These are phyloP conservation scores for Ceratopteris richardii DNA, from an alignment of 75 land plant genomes.

Conservation along the genomic window DNA sequence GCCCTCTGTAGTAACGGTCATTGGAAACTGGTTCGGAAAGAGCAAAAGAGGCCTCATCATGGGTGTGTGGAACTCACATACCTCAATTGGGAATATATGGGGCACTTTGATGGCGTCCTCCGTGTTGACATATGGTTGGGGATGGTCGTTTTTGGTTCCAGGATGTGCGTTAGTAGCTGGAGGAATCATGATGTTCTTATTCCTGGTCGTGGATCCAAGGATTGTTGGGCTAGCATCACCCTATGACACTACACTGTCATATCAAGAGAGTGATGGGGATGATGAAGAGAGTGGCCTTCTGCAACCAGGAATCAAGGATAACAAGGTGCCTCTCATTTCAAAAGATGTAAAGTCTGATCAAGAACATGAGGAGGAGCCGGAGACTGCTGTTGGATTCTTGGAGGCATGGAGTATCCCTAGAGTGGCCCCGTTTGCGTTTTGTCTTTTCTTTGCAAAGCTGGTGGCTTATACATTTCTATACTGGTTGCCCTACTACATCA, in stretches of 20 bases:
- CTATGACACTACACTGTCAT: constrained; percentile 5
- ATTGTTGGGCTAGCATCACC: constrained; percentile 24
- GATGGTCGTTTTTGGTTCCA: constrained; percentile 33
- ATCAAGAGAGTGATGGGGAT: not conserved
- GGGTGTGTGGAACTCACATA: constrained; percentile 38
- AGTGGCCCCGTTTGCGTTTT: constrained; percentile 44
- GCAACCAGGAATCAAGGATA: too few species aligned
- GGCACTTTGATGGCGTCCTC: constrained; percentile 27
- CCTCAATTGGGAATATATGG: constrained; percentile 27
- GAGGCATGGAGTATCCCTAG: constrained; percentile 50
- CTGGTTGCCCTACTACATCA: constrained; percentile 46
- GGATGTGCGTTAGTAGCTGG: constrained; percentile 11
- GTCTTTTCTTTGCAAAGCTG: constrained; percentile 48
- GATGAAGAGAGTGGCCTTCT: too few species aligned
- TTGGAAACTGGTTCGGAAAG: constrained; percentile 35
- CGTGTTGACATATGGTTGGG: constrained; percentile 28
- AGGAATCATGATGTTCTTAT: constrained; percentile 17
- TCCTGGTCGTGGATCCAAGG: constrained; percentile 25
- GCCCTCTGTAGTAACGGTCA: constrained; percentile 31
- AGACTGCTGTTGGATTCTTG: constrained; percentile 29
- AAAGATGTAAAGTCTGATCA: too few species aligned
- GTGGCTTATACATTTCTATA: constrained; percentile 53
- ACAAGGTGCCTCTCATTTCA: too few species aligned
- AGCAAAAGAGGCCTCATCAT: constrained; percentile 26
- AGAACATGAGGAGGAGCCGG: not conserved